Evolutionary conservation across 495 filamentous ascomycete species (phyloP), one percentile per base, ranked within the genome.

Genomic region (Darksidea phi): DNA sequence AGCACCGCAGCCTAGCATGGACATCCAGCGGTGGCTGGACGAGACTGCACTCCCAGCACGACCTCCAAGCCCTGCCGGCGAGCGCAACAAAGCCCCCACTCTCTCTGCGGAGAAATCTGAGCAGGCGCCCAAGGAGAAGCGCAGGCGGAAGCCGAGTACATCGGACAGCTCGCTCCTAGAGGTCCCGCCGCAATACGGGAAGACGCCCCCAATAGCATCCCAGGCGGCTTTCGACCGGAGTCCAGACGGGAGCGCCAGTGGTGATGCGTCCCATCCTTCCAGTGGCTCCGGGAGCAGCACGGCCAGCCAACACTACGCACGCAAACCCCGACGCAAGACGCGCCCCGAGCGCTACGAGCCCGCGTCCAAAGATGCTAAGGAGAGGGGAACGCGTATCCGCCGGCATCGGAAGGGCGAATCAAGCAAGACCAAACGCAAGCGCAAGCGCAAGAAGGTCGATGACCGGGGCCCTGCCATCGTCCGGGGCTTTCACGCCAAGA

Each of bases 401-500:
- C 57, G 41, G 42, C 63, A 36, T 21, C 28, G 25, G 46, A 66
- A 57, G 46, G 52, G 38, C 58, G 61, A 62, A 64, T 66, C 54
- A 63, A 60, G 38, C 23, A 74, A 67, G 48, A 55, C 54, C 43
- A 70, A 74, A 55, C 59, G 62, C 47, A 77, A 73, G 66, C 53
- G 63, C 26, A 62, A 61, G 73, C 73, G 59, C 56, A 70, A 42
- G 63, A 71, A 56, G 23, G 73, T 69, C 67, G 73, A 66, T 49
- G 73, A 73, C 48, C 64, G 41, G 46, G 76, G 81, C 28, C 73
- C 74, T 59, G 77, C 80, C 23, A 73, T 88, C 11, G 82, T 86
- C 67, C 77, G 83, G 47, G 77, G 79, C 24, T 91, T 90, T 63
- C 75, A 78, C 15, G 86, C 86, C 42, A 74, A 83, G 25, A 86